phyloP scores from a whole-genome alignment of 2,329 filamentous ascomycete genomes.

The Nothophaeocryptopus gaeumannii region DNA sequence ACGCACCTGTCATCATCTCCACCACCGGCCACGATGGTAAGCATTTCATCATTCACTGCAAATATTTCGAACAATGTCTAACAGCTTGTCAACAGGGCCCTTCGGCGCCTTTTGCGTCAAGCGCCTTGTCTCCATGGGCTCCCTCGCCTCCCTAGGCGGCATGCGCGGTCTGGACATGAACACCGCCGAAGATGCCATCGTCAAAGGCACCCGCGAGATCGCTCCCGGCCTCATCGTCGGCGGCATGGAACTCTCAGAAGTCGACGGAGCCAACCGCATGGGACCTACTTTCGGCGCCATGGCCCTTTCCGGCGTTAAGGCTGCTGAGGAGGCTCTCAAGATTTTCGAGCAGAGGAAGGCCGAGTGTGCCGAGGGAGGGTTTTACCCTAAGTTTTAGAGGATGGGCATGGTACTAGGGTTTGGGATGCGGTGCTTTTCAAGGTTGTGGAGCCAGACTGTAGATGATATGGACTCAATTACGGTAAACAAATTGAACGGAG shows the following conservation, averaged over 20 bases:
- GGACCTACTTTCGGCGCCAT: constrained; percentile 87
- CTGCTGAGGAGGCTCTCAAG: constrained; percentile 78
- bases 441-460: no score
- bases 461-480: not conserved
- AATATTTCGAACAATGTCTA: not conserved
- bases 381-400: not conserved
- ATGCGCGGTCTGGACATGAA: constrained; percentile 96
- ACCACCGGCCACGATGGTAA: constrained; percentile 83
- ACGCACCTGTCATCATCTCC: constrained; percentile 80
- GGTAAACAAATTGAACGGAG: not conserved
- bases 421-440: not conserved
- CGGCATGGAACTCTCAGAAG: constrained; percentile 88
- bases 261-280: constrained; percentile 74
- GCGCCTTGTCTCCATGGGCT: constrained; percentile 83
- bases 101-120: constrained; percentile 91
- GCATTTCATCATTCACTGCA: not conserved
- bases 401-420: not conserved
- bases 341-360: constrained; percentile 75
- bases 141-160: constrained; percentile 77
- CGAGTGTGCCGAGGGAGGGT: constrained; percentile 60
- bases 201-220: constrained; percentile 85
- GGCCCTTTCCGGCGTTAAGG: constrained; percentile 83
- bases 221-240: constrained; percentile 87
- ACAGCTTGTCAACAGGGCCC: constrained; percentile 50
- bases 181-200: constrained; percentile 84